Conservation (phyloP, 805 yeast species). For the Myxozyma kluyveri region DNA sequence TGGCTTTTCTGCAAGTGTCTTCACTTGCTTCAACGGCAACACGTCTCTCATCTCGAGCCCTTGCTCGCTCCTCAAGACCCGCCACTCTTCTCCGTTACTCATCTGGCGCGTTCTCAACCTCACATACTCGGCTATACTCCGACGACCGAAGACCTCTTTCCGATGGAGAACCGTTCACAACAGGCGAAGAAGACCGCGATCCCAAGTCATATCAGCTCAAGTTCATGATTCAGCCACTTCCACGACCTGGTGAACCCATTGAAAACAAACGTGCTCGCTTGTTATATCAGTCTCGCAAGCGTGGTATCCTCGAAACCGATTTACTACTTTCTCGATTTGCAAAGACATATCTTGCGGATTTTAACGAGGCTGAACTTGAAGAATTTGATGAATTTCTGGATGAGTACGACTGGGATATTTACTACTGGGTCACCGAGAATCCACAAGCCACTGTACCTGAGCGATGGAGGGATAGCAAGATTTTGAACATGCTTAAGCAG, state of each 20-base stretch:
- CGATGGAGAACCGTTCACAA: too few species aligned
- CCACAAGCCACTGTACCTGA: constrained; percentile 66
- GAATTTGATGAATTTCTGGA: constrained; percentile 74
- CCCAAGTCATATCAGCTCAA: constrained; percentile 39
- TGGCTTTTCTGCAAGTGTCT: too few species aligned
- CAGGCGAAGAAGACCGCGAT: neutral
- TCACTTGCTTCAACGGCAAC: too few species aligned
- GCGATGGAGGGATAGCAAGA: constrained; percentile 68
- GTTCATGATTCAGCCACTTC: constrained; percentile 73
- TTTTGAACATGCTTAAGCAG: constrained; percentile 65
- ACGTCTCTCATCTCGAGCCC: too few species aligned
- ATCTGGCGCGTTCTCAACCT: too few species aligned
- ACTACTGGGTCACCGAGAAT: constrained; percentile 93
- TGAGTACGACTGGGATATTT: constrained; percentile 98
- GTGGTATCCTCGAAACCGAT: constrained; percentile 95
- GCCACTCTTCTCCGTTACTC: too few species aligned
- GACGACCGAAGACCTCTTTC: too few species aligned
- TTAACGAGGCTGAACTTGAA: constrained; percentile 64
- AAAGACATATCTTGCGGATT: constrained; percentile 58
- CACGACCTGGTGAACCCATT: constrained; percentile 67
- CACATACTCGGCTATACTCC: too few species aligned
- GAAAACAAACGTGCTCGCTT: constrained; percentile 82
- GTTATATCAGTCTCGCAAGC: constrained; percentile 84
- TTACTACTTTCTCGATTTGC: constrained; percentile 82
- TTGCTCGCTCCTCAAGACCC: too few species aligned